Evolutionary conservation across 495 filamentous ascomycete genomes (phyloP).

Genomic region (Geoglossum glabrum): DNA sequence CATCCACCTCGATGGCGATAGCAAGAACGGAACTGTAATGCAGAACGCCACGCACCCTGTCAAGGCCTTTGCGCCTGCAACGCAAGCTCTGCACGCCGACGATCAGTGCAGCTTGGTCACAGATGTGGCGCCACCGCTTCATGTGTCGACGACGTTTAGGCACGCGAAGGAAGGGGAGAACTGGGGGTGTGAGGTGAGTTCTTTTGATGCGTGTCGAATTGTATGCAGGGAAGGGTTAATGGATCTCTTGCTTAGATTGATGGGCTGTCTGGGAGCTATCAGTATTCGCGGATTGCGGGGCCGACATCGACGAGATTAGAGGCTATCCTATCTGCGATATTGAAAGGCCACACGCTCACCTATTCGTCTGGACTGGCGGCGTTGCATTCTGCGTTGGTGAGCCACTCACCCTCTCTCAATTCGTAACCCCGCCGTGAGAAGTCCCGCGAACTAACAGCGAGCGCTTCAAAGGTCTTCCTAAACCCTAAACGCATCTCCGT

Average conservation of each 20-base stretch:
- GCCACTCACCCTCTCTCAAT: not conserved
- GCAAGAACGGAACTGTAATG: not conserved
- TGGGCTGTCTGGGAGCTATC: conserved; percentile 18
- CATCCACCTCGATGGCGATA: not conserved
- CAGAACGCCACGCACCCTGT: not conserved
- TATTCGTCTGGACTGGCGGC: conserved; percentile 76
- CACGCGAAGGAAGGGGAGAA: conserved; percentile 15
- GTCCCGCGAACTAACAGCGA: not conserved
- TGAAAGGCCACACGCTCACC: conserved; percentile 46
- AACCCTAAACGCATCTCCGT: conserved; percentile 65
- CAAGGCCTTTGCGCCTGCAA: conserved; percentile 10
- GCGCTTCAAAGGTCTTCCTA: conserved; percentile 26
- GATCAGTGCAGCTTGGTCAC: conserved; percentile 15
- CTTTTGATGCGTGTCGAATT: conserved; percentile 8
- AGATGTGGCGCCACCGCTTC: conserved; percentile 24
- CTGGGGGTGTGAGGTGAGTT: conserved; percentile 11
- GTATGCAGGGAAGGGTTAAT: not conserved
- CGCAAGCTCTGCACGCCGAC: conserved; percentile 23
- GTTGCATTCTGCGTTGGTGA: conserved; percentile 55
- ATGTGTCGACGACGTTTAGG: conserved; percentile 24
- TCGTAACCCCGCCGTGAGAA: not conserved
- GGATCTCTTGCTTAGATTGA: not conserved
- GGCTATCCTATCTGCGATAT: conserved; percentile 48
- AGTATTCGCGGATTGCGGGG: conserved; percentile 62
- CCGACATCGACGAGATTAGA: conserved; percentile 75